Evolutionary conservation across 2,329 filamentous ascomycete species (phyloP), one percentile per base, ranked within the genome.

Genomic region (Neophaeococcomyces mojaviensis): DNA sequence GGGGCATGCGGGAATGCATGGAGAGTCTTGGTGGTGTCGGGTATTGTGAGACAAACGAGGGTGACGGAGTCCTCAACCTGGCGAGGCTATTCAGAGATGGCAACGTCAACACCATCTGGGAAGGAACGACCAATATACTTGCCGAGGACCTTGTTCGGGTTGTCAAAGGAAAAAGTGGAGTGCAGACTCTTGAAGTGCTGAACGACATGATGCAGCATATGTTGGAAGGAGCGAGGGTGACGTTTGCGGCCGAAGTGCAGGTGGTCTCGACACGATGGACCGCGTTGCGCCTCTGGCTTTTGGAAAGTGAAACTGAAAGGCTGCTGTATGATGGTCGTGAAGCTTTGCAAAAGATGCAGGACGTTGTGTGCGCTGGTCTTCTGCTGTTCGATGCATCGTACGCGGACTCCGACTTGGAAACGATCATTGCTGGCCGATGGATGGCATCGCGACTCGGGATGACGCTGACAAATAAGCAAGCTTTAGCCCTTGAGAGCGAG

Each of bases 91-190:
- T 79, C 55, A 74, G 84, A 6, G 83, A 87, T 55, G 77, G 73
- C 1, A 65, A 70, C 6, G 49, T 50, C 15, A 52, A 54, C 32
- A 45, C 46, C 40, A 82, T 87, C 39, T 85, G 81, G 80, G 82
- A 85, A 61, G 81, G 83, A 1, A 87, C 84, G 0, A 85, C 82
- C 0, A 82, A 86, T 55, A 80, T 88, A 4, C 68, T 88, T 24
- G 20, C 78, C 3, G 70, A 70, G 32, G 73, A 77, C 51, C 61
- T 72, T 4, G 62, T 74, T 22, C 61, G 72, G 0, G 57, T 59
- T 32, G 38, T 50, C 6, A 18, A 47, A 43, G 48, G 50, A 31
- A 47, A 46, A 15, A 30, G 16, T 15, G 41, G 41, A 15, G 41
- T 18, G 6, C 18, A 37, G 30, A 33, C 33, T 7, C 6, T 44